These are phyloP conservation scores for Solanum chiquidenum DNA, from an alignment of 257 asterid genomes.

Conservation along the genomic window DNA sequence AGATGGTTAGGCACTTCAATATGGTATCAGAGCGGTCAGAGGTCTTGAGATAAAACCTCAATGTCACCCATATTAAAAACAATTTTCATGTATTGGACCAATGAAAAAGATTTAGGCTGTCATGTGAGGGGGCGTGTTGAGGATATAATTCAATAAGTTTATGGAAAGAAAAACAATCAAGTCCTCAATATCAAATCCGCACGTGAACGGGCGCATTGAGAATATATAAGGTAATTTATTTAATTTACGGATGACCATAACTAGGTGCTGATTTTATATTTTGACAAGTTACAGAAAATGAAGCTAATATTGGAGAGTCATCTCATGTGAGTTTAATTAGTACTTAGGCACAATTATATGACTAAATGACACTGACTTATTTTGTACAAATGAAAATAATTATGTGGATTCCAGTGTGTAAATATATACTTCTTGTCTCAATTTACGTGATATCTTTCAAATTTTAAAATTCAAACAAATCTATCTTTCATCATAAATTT, in stretches of 20 bases:
- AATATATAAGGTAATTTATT: not conserved
- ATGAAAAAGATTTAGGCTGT: not conserved
- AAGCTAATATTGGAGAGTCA: constrained; percentile 8
- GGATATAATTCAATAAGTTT: too few relatives aligned
- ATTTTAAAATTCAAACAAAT: too few relatives aligned
- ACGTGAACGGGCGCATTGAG: too few relatives aligned
- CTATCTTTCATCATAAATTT: too few relatives aligned
- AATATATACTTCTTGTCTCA: not conserved
- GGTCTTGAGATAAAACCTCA: not conserved
- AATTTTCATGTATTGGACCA: too few relatives aligned
- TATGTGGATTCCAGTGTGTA: not conserved
- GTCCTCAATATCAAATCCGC: too few relatives aligned
- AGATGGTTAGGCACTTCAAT: too few relatives aligned
- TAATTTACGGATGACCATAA: not conserved
- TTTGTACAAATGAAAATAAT: not conserved
- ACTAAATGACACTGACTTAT: not conserved
- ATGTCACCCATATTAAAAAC: not conserved
- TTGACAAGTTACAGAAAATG: not conserved
- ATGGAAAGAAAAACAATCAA: too few relatives aligned
- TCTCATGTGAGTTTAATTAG: not conserved
- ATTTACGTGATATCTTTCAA: too few relatives aligned
- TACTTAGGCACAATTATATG: not conserved
- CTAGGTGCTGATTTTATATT: not conserved
- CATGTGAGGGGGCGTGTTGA: fast-evolving
- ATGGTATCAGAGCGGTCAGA: too few relatives aligned